Evolutionary conservation across 768 basidiomycete genomes (phyloP), one percentile per base, ranked within the genome.

Genomic region (Boletus bicolor): DNA sequence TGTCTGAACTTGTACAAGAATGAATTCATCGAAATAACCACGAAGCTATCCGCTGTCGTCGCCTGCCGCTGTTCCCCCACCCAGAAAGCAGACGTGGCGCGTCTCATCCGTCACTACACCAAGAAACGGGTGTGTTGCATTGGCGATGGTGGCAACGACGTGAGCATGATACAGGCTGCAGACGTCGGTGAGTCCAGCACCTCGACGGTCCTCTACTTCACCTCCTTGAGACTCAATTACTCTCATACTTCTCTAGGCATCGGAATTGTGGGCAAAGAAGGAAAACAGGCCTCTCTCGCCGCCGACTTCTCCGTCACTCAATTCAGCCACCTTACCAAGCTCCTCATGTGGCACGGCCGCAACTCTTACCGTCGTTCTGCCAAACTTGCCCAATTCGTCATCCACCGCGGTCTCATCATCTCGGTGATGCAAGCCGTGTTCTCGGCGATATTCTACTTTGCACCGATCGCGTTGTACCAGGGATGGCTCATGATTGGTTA

Each of bases 131-230:
- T 99, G 0, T 98, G 96, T 71, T 98, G 97, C 68, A 98, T 98
- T 55, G 97, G 97, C 2, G 97, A 99, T 74, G 97, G 97, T 35
- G 97, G 97, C 5, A 99, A 99, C 70, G 97, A 99, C 69, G 97
- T 99, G 59, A 93, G 91, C 70, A 99, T 99, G 97, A 99, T 99
- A 58, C 97, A 98, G 67, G 97, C 97, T 1, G 97, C 97, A 3
- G 93, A 98, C 65, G 94, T 99, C 55, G 96, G 94, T 93, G 46
- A 69, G 93, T 84, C 32, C 15, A 53, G 41, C 17, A 9, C 17
- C 19, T 32, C 3, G 21, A 45, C 15, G 5, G 36, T 14, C 37
- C 26, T 12, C 9, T 24, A 14, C 5, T 37, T 19, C 17, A 42
- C n/a, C 17, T 32, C 26, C 21, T 24, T 1, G 43, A 41, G 24